Evolutionary conservation across 2,329 filamentous ascomycete genomes (phyloP).

Genomic region (Xylaria sp.): DNA sequence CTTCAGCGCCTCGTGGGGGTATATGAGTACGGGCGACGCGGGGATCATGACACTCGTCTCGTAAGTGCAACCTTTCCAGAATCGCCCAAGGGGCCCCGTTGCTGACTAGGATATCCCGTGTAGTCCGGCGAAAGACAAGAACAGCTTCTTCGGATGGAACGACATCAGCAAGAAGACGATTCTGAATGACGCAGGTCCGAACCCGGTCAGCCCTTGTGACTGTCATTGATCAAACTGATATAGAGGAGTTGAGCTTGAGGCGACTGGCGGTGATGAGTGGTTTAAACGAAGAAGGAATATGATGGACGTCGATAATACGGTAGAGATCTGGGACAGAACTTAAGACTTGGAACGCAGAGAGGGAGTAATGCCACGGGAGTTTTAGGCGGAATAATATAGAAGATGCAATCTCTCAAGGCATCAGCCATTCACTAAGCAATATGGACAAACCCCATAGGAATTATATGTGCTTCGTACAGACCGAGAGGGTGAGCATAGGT

Average conservation of each 20-base stretch:
- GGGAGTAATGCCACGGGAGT: not conserved
- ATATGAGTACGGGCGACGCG: constrained; percentile 16
- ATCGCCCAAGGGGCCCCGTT: not conserved
- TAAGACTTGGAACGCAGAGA: not conserved
- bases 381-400: not conserved
- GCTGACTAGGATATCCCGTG: not conserved
- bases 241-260: not conserved
- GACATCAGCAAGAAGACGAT: not conserved
- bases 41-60: constrained; percentile 31
- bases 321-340: not conserved
- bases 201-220: not conserved
- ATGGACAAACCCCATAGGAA: too few species aligned
- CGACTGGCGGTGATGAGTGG: not conserved
- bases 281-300: not conserved
- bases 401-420: not conserved
- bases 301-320: not conserved
- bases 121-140: not conserved
- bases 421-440: not conserved
- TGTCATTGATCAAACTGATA: not conserved
- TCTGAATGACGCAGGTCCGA: not conserved
- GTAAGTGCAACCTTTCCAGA: constrained; percentile 11
- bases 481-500: too few species aligned
- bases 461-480: too few species aligned
- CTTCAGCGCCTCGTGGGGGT: constrained; percentile 29
- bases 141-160: not conserved